Conservation (phyloP, 805 yeast species). For the Brettanomyces sp. region DNA sequence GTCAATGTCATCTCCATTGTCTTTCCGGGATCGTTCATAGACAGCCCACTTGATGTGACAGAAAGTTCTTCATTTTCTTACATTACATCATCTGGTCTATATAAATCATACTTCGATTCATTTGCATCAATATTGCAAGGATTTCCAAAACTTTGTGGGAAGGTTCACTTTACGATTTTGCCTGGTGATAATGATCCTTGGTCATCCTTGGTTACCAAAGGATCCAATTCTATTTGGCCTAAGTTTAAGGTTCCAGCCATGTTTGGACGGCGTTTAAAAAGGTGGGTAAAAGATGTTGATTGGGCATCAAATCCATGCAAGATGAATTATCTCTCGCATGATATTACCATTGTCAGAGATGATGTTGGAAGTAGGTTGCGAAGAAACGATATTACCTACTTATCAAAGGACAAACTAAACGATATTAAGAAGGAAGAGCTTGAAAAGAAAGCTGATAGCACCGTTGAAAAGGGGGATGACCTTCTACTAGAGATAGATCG, state of each 20-base stretch:
- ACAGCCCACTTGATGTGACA: conserved; percentile 53
- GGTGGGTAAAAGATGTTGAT: conserved; percentile 40
- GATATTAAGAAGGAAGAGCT: conserved; percentile 2
- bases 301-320: conserved; percentile 76
- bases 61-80: conserved; percentile 38
- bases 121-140: conserved; percentile 57
- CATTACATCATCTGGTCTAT: conserved; percentile 41
- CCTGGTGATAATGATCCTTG: conserved; percentile 96
- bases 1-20: conserved; percentile 44
- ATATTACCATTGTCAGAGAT: conserved; percentile 66
- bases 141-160: conserved; percentile 42
- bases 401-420: conserved; percentile 16
- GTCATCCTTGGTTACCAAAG: conserved; percentile 63
- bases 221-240: conserved; percentile 60
- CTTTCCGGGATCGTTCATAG: conserved; percentile 72
- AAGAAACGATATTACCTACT: conserved; percentile 55
- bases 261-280: conserved; percentile 58
- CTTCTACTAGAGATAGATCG: conserved; percentile 19
- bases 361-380: conserved; percentile 63
- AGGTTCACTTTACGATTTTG: conserved; percentile 56
- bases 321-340: conserved; percentile 74
- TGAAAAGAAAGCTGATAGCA: conserved; percentile 6
- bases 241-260: conserved; percentile 60
- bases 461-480: conserved; percentile 7
- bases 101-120: conserved; percentile 63